These are phyloP conservation scores for Aotearoamyces nothofagi DNA, from an alignment of 2,329 filamentous ascomycete genomes.

Conservation along the genomic window DNA sequence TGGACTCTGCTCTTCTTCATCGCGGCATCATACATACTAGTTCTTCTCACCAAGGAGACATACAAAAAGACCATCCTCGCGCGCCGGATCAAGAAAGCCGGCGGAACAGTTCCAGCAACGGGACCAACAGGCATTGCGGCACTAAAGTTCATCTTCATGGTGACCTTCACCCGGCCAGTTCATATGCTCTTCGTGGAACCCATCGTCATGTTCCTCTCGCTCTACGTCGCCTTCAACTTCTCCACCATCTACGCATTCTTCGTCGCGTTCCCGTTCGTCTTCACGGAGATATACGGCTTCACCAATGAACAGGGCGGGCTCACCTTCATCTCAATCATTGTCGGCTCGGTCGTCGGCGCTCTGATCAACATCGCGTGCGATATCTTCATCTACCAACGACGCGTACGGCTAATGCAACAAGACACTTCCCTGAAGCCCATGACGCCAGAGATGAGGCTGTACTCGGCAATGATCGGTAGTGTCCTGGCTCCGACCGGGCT, in stretches of 20 bases:
- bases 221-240: slow-evolving; percentile 33
- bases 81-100: slow-evolving; percentile 15
- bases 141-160: slow-evolving; percentile 16
- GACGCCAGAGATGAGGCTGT: slow-evolving; percentile 38
- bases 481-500: slow-evolving; percentile 30
- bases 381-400: slow-evolving; percentile 22
- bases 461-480: slow-evolving; percentile 39
- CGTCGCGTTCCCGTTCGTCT: slow-evolving; percentile 30
- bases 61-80: slow-evolving; percentile 33
- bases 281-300: slow-evolving; percentile 26
- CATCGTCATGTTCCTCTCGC: slow-evolving; percentile 37
- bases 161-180: slow-evolving; percentile 30
- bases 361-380: slow-evolving; percentile 25
- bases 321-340: slow-evolving; percentile 1
- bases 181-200: slow-evolving; percentile 45
- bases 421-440: slow-evolving; percentile 10
- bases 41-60: slow-evolving; percentile 33
- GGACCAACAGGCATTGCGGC: neutral
- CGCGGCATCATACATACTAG: slow-evolving; percentile 16
- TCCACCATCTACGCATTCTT: slow-evolving; percentile 35
- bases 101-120: neutral
- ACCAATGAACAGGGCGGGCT: slow-evolving; percentile 6
- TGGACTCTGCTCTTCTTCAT: slow-evolving; percentile 27
- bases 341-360: slow-evolving; percentile 2
- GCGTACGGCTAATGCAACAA: slow-evolving; percentile 1